Percentiles rank a stretch among this genome's conserved stretches.
Conservation (phyloP, 1,284 basidiomycete genomes). For the Tetrapyrgos nigripes region DNA sequence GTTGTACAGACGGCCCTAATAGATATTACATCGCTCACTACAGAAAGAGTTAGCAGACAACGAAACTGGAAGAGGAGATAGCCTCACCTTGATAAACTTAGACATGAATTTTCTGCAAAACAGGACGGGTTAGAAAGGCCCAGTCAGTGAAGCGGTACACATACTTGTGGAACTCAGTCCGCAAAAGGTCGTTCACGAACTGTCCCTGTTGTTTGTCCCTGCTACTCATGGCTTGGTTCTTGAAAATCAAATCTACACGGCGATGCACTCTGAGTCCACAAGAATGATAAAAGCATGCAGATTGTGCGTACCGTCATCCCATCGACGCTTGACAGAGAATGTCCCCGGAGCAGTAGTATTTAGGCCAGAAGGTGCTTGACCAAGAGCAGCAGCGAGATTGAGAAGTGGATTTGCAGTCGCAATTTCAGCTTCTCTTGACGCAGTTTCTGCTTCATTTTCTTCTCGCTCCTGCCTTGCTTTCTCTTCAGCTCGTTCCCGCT, state of each 20-base stretch:
- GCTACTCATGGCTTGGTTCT: constrained; percentile 87
- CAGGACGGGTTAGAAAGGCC: constrained; percentile 11
- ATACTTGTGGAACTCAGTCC: constrained; percentile 92
- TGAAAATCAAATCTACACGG: constrained; percentile 88
- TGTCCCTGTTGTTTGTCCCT: constrained; percentile 73
- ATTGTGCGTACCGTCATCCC: constrained; percentile 2
- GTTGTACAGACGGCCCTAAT: not conserved
- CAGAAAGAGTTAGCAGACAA: not conserved
- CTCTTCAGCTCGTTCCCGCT: constrained; percentile 92
- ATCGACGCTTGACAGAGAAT: not conserved
- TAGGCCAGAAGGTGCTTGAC: constrained; percentile 66
- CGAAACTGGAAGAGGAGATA: not conserved
- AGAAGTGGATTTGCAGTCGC: constrained; percentile 87
- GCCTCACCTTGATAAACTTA: constrained; percentile 74
- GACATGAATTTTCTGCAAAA: constrained; percentile 74
- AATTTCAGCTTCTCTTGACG: constrained; percentile 79
- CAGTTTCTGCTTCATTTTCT: constrained; percentile 69
- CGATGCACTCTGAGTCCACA: not conserved
- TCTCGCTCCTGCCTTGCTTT: constrained; percentile 85
- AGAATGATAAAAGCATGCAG: not conserved
- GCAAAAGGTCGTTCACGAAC: constrained; percentile 92
- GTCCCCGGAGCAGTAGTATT: constrained; percentile 82
- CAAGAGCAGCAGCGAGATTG: constrained; percentile 88
- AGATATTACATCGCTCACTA: not conserved
- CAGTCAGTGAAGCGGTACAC: constrained; percentile 34